Evolutionary conservation across 768 basidiomycete species (phyloP).

Genomic region (Trametes sanguinea): DNA sequence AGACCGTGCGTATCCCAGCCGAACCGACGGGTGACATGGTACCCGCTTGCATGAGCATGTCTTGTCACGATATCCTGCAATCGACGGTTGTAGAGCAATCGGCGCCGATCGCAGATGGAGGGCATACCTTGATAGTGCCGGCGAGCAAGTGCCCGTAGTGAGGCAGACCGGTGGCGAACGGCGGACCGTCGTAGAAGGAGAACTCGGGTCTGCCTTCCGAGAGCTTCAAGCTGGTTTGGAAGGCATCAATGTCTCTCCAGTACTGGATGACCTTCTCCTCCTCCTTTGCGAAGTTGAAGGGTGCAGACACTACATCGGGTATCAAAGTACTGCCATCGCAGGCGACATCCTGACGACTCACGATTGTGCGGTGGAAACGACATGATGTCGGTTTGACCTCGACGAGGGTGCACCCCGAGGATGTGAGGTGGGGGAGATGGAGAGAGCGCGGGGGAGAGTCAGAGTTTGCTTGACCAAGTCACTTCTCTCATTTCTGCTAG

Average conservation of each 20-base stretch:
- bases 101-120: neutral
- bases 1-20: slow-evolving; percentile 99
- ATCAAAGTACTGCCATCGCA: slow-evolving; percentile 1
- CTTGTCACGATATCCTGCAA: slow-evolving; percentile 93
- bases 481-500: slow-evolving; percentile 3
- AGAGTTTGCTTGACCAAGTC: slow-evolving; percentile 9
- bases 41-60: slow-evolving; percentile 91
- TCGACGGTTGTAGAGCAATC: slow-evolving; percentile 12
- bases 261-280: slow-evolving; percentile 88
- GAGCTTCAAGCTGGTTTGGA: slow-evolving; percentile 89
- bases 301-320: slow-evolving; percentile 58
- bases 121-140: slow-evolving; percentile 85
- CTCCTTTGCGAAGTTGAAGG: slow-evolving; percentile 84
- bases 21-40: slow-evolving; percentile 90
- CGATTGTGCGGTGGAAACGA: slow-evolving; percentile 33
- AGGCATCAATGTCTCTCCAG: slow-evolving; percentile 98
- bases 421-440: neutral
- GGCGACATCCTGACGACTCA: slow-evolving; percentile 17
- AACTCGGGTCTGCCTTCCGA: slow-evolving; percentile 89
- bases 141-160: slow-evolving; percentile 95
- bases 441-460: slow-evolving; percentile 10
- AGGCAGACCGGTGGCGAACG: slow-evolving; percentile 95
- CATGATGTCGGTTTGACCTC: slow-evolving; percentile 20
- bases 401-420: neutral
- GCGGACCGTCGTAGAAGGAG: slow-evolving; percentile 96